Base-by-base conservation (phyloP, 2,329 filamentous ascomycete genomes). In the Pseudogymnoascus sp. region DNA sequence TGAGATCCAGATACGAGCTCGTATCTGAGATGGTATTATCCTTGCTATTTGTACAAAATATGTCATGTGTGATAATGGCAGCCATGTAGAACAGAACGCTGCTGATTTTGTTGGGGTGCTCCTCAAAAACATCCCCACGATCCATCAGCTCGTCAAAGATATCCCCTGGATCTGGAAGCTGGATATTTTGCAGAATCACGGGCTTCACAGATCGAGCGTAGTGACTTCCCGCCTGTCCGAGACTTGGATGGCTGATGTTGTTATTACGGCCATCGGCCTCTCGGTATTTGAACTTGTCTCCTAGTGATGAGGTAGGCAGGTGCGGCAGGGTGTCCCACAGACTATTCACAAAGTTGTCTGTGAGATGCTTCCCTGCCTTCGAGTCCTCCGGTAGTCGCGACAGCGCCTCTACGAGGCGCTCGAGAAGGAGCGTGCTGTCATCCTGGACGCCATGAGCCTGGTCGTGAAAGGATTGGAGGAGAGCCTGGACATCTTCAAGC, bases 351-450 rank as follows among this genome's bases (percentile, higher is more conserved):
- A 92, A 88, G 50, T 75, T 73, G 67, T 87, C 85, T 7, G 88
- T 90, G 57, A 92, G 76, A 28, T 65, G 63, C 57, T 67, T 66
- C 20, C 66, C 63, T 22, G 71, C 38, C 61, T 68, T 67, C 1
- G 70, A 71, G 11, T 65, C 61, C 7, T 66, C 63, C 30, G 68
- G 66, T 28, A 72, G 62, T 57, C 70, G 69, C 39, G 69, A 63
- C n/a, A 73, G 59, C 7, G 70, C 62, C 12, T 64, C 61, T 63
- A 91, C 90, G 4, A 87, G 79, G 6, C 83, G 79, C 72, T 91
- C 88, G 84, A 91, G 89, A 47, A 90, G 77, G 79, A 90, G 88
- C 1, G 86, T 88, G 74, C 88, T 89, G 75, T 93, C 90, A 67
- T 93, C 86, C 4, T 84, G 74, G 9, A 81, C 79, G 1, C 87